Base-by-base conservation (phyloP, 371 early-diverging fungal species). In the Mortierella sp. region DNA sequence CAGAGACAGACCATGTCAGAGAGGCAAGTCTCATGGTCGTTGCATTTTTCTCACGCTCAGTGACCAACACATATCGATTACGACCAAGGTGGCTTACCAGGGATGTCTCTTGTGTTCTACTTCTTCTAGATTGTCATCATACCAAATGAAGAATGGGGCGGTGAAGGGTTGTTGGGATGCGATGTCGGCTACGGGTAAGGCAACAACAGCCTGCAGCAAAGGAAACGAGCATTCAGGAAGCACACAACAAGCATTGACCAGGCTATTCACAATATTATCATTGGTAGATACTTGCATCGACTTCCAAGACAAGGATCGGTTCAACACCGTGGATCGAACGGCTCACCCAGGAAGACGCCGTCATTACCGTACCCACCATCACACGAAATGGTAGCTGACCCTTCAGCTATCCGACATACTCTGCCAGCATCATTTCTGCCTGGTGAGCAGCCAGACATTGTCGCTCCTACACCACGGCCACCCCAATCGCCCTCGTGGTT, bases 101-200 rank as follows among this genome's bases (percentile, higher is more conserved):
- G 18, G 5, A 56, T 16, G 18, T 24, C 58, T 27, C 21, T 46
- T 72, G 18, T 51, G 21, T 18, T 51, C 27, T 63, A 18, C 63
- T 16, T 18, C 32, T 5, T 27, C 24, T 76, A 95, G 88, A 92
- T 92, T 68, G 91, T 93, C 43, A 93, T 94, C 78, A 88, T 93
- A 43, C 94, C 95, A 24, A 93, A 93, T 80, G 90, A 91, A 75
- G 93, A 92, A 75, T 94, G 95, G 95, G 95, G 95, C 55, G 95
- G 95, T 32, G 88, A 90, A 74, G 95, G 95, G 1, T 89, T 92
- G 8, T 76, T 94, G 18, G 95, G 95, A 14, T 94, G 95, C 77
- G 95, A 93, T 80, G 93, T 94, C 5, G 95, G 93, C 32, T 94
- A 92, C 83, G 93, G 93, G 71, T 82, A 90, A 70, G 75, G 84